These are phyloP conservation scores for Fusarium sp. DNA, from an alignment of 2,329 filamentous ascomycete species.

Conservation along the genomic window DNA sequence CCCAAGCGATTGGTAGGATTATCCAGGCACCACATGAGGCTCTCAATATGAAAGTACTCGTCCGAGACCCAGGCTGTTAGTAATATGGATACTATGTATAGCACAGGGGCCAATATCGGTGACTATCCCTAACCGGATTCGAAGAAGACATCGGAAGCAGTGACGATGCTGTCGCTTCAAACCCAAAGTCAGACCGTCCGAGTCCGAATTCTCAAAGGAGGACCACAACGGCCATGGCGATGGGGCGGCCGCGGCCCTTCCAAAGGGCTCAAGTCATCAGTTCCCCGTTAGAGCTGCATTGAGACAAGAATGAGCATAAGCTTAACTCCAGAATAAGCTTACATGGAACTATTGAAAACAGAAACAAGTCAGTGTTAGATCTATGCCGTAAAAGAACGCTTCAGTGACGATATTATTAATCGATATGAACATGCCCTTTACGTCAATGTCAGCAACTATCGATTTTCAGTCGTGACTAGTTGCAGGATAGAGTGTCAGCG, in stretches of 20 bases:
- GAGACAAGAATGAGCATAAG: neutral
- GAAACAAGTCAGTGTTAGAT: slow-evolving; percentile 32
- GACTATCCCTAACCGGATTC: slow-evolving; percentile 37
- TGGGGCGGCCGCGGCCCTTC: slow-evolving; percentile 36
- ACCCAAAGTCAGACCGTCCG: slow-evolving; percentile 36
- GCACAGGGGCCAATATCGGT: slow-evolving; percentile 29
- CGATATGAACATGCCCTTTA: slow-evolving; percentile 38
- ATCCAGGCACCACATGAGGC: slow-evolving; percentile 33
- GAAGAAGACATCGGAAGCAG: slow-evolving; percentile 33
- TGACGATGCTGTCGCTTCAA: slow-evolving; percentile 26
- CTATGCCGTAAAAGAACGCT: slow-evolving; percentile 37
- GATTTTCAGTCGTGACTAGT: neutral
- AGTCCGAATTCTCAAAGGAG: slow-evolving; percentile 21
- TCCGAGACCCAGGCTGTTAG: slow-evolving; percentile 33
- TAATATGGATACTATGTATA: slow-evolving; percentile 22
- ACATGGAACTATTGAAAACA: slow-evolving; percentile 41
- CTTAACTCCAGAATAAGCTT: slow-evolving; percentile 3
- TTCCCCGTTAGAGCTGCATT: slow-evolving; percentile 15
- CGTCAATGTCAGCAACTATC: slow-evolving; percentile 12
- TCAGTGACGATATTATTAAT: slow-evolving; percentile 42
- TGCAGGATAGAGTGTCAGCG: slow-evolving; percentile 36
- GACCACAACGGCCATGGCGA: slow-evolving; percentile 36
- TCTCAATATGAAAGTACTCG: slow-evolving; percentile 12
- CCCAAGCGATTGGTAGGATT: slow-evolving; percentile 34
- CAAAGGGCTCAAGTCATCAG: slow-evolving; percentile 33